A percentile compares a stretch with the other conserved stretches of the same genome.
These are phyloP conservation scores for Cryptosporidium tyzzeri DNA, from an alignment of 169 alveolate species.

Conservation along the genomic window DNA sequence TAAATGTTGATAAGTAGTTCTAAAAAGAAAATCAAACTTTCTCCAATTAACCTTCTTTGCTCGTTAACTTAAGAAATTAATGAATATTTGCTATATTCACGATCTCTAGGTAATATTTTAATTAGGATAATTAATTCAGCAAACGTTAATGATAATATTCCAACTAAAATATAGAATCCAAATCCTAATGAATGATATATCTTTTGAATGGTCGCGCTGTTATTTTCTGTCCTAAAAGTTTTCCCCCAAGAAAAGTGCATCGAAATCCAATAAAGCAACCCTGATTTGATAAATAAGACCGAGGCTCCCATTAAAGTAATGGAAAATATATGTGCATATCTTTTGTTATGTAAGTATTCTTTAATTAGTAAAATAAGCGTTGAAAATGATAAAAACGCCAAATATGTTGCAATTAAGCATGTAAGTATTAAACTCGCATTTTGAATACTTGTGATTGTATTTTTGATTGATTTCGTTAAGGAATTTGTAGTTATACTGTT, in stretches of 20 bases:
- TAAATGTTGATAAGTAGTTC: not conserved
- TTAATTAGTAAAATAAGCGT: constrained; percentile 27
- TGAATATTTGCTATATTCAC: constrained; percentile 3
- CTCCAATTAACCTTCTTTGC: not conserved
- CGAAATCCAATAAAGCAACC: constrained; percentile 26
- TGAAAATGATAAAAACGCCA: constrained; percentile 24
- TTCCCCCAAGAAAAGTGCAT: constrained; percentile 41
- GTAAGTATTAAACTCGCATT: constrained; percentile 12
- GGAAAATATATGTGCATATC: constrained; percentile 18
- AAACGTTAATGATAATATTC: constrained; percentile 11
- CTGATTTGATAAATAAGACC: not conserved
- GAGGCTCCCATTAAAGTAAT: constrained; percentile 5
- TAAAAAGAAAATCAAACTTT: not conserved
- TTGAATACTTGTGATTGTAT: not conserved
- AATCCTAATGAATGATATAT: not conserved
- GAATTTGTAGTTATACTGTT: not conserved
- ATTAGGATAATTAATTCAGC: not conserved
- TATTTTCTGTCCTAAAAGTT: not conserved
- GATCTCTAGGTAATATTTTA: constrained; percentile 10
- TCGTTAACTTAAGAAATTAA: not conserved
- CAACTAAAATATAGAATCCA: constrained; percentile 19
- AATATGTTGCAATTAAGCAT: constrained; percentile 17
- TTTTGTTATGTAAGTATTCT: constrained; percentile 24
- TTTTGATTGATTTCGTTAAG: not conserved
- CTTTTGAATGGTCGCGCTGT: not conserved